A percentile compares a stretch with the other conserved stretches of the same genome.
These are phyloP conservation scores for Calonectria leucothoes DNA, from an alignment of 2,329 filamentous ascomycete species.

Conservation along the genomic window DNA sequence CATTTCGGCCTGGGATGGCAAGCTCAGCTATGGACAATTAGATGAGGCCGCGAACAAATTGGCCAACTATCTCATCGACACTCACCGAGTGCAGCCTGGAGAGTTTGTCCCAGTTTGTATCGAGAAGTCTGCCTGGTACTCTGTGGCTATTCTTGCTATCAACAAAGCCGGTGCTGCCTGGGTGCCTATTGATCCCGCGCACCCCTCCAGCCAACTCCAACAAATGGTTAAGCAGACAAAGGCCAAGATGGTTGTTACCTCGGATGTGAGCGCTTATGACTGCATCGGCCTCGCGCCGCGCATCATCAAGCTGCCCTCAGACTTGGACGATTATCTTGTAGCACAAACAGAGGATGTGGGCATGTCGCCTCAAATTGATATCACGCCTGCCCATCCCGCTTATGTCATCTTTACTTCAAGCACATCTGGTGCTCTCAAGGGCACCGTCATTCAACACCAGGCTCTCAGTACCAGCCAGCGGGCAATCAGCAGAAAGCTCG, in stretches of 20 bases:
- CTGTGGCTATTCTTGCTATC: neutral
- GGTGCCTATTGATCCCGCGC: slow-evolving; percentile 7
- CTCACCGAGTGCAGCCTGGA: neutral
- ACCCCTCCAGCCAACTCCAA: neutral
- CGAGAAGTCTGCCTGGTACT: slow-evolving; percentile 16
- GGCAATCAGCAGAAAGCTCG: neutral
- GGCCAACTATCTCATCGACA: slow-evolving; percentile 9
- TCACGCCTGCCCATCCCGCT: neutral
- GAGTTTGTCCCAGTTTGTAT: slow-evolving; percentile 18
- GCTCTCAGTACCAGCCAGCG: slow-evolving; percentile 25
- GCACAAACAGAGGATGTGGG: neutral
- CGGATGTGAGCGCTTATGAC: neutral
- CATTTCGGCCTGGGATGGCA: slow-evolving; percentile 40
- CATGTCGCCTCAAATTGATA: neutral
- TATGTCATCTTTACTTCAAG: slow-evolving; percentile 43
- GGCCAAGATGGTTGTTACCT: neutral
- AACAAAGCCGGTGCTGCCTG: slow-evolving; percentile 13
- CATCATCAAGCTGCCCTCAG: neutral
- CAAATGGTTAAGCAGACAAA: neutral
- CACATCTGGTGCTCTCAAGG: slow-evolving; percentile 40
- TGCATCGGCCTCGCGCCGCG: neutral
- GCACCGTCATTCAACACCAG: slow-evolving; percentile 33
- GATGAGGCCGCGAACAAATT: slow-evolving; percentile 9
- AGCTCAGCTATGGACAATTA: slow-evolving; percentile 34
- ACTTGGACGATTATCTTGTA: neutral